Evolutionary conservation across 208 protist species (phyloP).

Genomic region (Acanthamoeba sp.): DNA sequence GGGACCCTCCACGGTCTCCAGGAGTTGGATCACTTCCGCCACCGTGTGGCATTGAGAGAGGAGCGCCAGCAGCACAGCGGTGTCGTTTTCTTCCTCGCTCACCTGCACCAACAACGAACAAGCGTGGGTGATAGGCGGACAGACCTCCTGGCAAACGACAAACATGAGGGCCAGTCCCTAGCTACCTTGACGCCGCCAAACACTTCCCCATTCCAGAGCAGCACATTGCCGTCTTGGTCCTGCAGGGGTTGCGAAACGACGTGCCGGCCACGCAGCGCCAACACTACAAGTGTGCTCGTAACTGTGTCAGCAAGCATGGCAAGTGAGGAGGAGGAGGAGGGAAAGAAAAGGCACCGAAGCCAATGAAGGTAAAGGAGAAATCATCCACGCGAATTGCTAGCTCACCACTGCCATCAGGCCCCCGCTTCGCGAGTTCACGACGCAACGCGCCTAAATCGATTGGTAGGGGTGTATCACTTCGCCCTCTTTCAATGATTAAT

Average conservation of each 20-base stretch:
- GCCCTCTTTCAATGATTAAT: background rate
- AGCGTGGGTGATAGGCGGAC: background rate
- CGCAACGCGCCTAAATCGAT: background rate
- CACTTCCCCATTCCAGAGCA: conserved; percentile 73
- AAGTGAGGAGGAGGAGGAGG: background rate
- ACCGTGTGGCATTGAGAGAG: background rate
- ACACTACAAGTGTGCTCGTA: background rate
- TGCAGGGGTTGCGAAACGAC: conserved; percentile 20
- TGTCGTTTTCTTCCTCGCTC: conserved; percentile 51
- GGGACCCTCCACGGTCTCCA: conserved; percentile 39
- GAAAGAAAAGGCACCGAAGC: background rate
- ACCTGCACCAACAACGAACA: conserved; percentile 3
- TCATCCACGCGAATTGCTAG: background rate
- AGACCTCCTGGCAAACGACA: too few species aligned
- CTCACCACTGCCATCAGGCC: background rate
- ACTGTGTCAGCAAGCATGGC: background rate
- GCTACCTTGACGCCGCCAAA: conserved; percentile 67
- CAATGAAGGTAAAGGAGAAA: conserved; percentile 1
- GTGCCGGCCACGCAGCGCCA: conserved; percentile 20
- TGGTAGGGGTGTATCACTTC: background rate
- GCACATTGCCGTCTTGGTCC: conserved; percentile 51
- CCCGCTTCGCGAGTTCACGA: background rate
- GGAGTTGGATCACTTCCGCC: background rate
- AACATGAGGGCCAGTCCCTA: too few species aligned
- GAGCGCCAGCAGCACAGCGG: background rate